Conservation (phyloP, 73 alveolate species). For the Uronychia binucleata region DNA sequence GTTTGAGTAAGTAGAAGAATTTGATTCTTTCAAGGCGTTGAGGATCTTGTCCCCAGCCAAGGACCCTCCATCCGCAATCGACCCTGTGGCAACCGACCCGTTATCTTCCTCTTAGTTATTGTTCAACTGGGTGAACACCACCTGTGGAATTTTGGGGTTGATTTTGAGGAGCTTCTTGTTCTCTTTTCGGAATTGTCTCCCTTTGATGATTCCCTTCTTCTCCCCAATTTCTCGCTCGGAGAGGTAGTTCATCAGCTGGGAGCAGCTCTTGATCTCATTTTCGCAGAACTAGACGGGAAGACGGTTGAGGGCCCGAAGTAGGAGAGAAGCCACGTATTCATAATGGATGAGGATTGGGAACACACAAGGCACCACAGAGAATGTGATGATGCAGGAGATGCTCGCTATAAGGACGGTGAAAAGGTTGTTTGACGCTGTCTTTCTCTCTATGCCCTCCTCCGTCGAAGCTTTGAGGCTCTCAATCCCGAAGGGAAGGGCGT, state of each 20-base stretch:
- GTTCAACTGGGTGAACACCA: constrained; percentile 1
- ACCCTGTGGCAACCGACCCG: no score
- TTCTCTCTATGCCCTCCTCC: neutral
- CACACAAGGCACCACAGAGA: constrained; percentile 28
- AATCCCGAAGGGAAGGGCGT: constrained; percentile 20
- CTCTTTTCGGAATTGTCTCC: constrained; percentile 40
- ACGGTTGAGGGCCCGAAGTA: constrained; percentile 18
- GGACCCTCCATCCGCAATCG: no score
- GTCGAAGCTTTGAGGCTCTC: neutral
- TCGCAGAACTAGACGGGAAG: constrained; percentile 24
- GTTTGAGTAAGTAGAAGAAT: no score
- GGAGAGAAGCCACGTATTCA: constrained; percentile 26
- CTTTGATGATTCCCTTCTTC: constrained; percentile 1
- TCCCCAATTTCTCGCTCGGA: constrained; percentile 18
- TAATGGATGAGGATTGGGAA: constrained; percentile 33
- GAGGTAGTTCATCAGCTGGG: constrained; percentile 15
- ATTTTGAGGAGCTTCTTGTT: constrained; percentile 25
- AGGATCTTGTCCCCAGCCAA: no score
- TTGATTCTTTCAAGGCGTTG: no score
- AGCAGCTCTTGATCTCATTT: constrained; percentile 38
- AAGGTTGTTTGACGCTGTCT: constrained; percentile 6
- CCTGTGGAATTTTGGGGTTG: constrained; percentile 28
- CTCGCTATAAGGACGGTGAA: constrained; percentile 20
- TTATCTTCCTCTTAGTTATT: constrained; percentile 7
- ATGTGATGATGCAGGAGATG: constrained; percentile 17